phyloP scores from a whole-genome alignment of 306 rosid genomes.

The Canavalia gladiata region DNA sequence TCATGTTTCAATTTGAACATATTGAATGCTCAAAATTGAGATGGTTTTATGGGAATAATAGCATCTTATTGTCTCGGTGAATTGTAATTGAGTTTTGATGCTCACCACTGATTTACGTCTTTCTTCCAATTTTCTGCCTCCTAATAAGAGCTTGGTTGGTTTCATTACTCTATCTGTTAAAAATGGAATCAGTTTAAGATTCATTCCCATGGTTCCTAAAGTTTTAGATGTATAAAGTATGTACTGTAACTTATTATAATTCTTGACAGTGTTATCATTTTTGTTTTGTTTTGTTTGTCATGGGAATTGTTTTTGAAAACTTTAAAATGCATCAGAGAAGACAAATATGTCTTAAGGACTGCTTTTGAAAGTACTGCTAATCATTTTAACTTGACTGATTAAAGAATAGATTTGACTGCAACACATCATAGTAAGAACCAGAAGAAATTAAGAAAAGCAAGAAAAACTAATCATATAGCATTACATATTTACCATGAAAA shows the following conservation, averaged over 20 bases:
- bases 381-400: neutral
- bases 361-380: neutral
- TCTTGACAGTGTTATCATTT: neutral
- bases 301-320: neutral
- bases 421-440: too few relatives aligned
- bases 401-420: neutral
- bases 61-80: neutral
- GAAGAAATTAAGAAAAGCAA: neutral
- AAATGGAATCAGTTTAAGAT: neutral
- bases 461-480: neutral
- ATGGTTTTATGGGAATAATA: neutral
- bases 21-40: neutral
- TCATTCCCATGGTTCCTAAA: neutral
- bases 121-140: neutral
- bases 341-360: neutral
- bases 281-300: neutral
- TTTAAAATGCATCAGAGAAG: neutral
- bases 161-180: neutral
- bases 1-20: neutral
- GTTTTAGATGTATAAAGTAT: neutral
- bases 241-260: neutral
- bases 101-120: neutral
- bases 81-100: neutral
- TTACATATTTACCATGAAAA: neutral
- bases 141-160: neutral